A percentile compares a stretch with the other conserved stretches of the same genome.
Conservation (phyloP, 768 basidiomycete genomes). For the Tricholoma flavovirens region DNA sequence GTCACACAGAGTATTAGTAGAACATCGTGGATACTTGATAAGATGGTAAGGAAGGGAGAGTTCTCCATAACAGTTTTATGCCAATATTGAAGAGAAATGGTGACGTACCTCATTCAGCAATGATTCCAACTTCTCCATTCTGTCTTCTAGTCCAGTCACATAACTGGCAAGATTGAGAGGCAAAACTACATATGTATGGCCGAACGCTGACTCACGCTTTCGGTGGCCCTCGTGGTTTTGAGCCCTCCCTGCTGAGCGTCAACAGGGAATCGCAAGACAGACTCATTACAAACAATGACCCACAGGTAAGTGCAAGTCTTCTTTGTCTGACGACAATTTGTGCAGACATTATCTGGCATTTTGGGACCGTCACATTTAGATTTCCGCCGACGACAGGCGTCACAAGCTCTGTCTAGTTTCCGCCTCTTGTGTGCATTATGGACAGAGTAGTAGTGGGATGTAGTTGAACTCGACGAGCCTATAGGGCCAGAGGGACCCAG, state of each 20-base stretch:
- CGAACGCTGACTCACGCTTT: slow-evolving; percentile 47
- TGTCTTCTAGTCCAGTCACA: slow-evolving; percentile 54
- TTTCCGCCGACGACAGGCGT: slow-evolving; percentile 53
- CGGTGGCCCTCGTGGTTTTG: slow-evolving; percentile 60
- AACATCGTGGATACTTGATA: background rate
- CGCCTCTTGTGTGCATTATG: slow-evolving; percentile 29
- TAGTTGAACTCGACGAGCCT: background rate
- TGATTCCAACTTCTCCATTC: slow-evolving; percentile 49
- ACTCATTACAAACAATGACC: slow-evolving; percentile 16
- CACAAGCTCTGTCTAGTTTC: slow-evolving; percentile 53
- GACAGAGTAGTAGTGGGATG: background rate
- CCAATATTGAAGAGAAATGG: background rate
- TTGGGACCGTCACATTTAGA: slow-evolving; percentile 57
- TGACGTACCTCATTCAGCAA: slow-evolving; percentile 45
- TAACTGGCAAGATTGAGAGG: slow-evolving; percentile 32
- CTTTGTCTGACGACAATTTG: slow-evolving; percentile 48
- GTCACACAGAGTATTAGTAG: background rate
- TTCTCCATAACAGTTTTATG: background rate
- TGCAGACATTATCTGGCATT: slow-evolving; percentile 45
- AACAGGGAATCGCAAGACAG: background rate
- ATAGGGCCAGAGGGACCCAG: background rate
- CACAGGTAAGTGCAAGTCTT: slow-evolving; percentile 59
- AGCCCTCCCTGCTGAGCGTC: slow-evolving; percentile 42
- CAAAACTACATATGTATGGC: background rate
- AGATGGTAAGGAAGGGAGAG: background rate